Conservation (phyloP, 179 eudicot genomes). For the Spinacia oleracea region DNA sequence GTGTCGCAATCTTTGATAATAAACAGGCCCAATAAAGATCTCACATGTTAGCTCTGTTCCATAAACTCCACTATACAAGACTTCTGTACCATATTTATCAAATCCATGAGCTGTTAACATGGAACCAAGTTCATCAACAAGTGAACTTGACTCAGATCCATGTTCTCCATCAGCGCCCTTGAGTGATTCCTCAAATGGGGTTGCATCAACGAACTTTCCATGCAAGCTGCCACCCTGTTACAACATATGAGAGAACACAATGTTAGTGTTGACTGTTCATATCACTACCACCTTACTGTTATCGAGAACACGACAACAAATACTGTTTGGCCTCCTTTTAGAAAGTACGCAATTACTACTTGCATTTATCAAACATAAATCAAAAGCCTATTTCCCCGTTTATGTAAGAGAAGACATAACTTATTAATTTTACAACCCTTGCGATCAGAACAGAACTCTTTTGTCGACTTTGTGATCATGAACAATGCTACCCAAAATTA, state of each 20-base stretch:
- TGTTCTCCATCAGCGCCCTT: slow-evolving; percentile 39
- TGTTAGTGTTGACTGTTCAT: background rate
- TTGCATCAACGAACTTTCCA: slow-evolving; percentile 83
- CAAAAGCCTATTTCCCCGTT: background rate
- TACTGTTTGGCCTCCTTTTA: background rate
- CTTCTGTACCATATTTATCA: slow-evolving; percentile 71
- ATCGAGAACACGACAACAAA: background rate
- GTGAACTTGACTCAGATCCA: slow-evolving; percentile 48
- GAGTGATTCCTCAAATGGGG: slow-evolving; percentile 59
- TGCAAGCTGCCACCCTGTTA: slow-evolving; percentile 73
- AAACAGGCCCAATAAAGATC: slow-evolving; percentile 95
- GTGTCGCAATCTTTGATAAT: slow-evolving; percentile 88
- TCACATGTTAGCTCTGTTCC: slow-evolving; percentile 83
- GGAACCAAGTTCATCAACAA: slow-evolving; percentile 79
- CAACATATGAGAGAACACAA: slow-evolving; percentile 8
- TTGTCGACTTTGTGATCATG: background rate
- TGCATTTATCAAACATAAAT: background rate
- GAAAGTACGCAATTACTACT: background rate
- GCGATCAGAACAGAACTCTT: background rate
- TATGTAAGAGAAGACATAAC: background rate
- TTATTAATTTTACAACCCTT: background rate
- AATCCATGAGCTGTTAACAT: slow-evolving; percentile 64
- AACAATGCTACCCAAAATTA: background rate
- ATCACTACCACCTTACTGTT: background rate
- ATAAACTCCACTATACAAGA: slow-evolving; percentile 82